Percentiles rank a stretch among this genome's conserved stretches.
Evolutionary conservation across 2,329 filamentous ascomycete genomes (phyloP).

Genomic region (Lecanicillium sp.): DNA sequence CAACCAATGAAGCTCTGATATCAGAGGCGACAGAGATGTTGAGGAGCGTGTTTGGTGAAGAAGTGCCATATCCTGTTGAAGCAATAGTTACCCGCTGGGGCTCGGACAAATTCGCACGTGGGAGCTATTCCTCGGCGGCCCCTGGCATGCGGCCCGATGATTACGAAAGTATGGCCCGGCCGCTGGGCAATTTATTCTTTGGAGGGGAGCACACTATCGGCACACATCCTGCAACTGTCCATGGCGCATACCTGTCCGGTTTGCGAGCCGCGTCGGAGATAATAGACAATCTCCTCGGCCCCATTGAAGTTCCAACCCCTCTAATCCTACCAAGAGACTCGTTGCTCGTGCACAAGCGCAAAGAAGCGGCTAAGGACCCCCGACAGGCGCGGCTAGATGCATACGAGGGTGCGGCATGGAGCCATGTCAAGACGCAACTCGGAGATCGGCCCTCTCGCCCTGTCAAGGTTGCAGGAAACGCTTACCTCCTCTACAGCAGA

Average conservation of each 20-base stretch:
- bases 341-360: conserved; percentile 44
- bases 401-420: conserved; percentile 46
- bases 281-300: conserved; percentile 69
- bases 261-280: conserved; percentile 84
- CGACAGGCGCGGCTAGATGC: conserved; percentile 45
- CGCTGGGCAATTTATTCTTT: conserved; percentile 84
- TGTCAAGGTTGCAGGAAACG: conserved; percentile 66
- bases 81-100: conserved; percentile 89
- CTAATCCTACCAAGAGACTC: conserved; percentile 61
- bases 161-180: conserved; percentile 82
- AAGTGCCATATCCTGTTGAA: conserved; percentile 72
- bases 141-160: conserved; percentile 75
- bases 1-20: conserved; percentile 67
- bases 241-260: conserved; percentile 91
- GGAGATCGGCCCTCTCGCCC: conserved; percentile 71
- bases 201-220: conserved; percentile 94
- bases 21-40: conserved; percentile 73
- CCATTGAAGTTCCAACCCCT: conserved; percentile 67
- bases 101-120: conserved; percentile 80
- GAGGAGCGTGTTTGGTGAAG: conserved; percentile 61
- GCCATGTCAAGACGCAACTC: conserved; percentile 46
- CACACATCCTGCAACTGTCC: conserved; percentile 92
- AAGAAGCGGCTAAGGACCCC: conserved; percentile 38
- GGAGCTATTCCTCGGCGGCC: conserved; percentile 91
- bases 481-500: conserved; percentile 85